phyloP scores from a whole-genome alignment of 345 rosid genomes.

The Syzygium aqueum region DNA sequence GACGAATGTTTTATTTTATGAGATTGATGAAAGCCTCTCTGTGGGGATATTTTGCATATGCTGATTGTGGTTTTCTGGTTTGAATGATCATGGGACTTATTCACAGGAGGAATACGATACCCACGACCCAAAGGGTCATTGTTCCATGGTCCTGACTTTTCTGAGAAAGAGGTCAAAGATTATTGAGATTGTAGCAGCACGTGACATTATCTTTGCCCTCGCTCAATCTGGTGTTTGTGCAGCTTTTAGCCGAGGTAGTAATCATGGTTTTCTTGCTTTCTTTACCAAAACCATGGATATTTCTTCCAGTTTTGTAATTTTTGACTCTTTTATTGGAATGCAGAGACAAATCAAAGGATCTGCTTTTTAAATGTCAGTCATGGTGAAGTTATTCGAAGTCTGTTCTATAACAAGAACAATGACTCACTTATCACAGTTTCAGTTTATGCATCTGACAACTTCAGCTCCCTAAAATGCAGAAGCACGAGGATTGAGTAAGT shows the following conservation, averaged over 20 bases:
- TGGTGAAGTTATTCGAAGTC: constrained; percentile 59
- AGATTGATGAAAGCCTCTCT: neutral
- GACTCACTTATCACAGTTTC: constrained; percentile 65
- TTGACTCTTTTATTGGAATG: neutral
- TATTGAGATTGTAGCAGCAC: constrained; percentile 47
- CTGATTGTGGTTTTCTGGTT: neutral
- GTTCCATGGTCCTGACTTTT: constrained; percentile 28
- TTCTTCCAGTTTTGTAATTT: neutral
- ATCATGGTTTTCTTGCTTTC: neutral
- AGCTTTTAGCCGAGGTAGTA: constrained; percentile 45
- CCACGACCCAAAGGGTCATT: constrained; percentile 39
- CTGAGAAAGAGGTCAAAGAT: constrained; percentile 38
- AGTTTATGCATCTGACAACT: constrained; percentile 54
- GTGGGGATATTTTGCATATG: neutral
- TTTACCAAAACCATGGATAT: neutral
- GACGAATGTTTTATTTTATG: neutral
- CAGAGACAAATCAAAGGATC: constrained; percentile 60
- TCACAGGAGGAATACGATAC: constrained; percentile 39
- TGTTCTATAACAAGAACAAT: constrained; percentile 62
- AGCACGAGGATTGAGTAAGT: constrained; percentile 55
- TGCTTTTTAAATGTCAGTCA: constrained; percentile 54
- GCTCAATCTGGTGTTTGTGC: constrained; percentile 57
- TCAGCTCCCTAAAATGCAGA: constrained; percentile 65
- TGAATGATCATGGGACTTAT: neutral
- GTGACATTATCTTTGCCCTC: constrained; percentile 51